Base-by-base conservation (phyloP, 176 grass and related monocot genomes). In the Alloteropsis semialata region DNA sequence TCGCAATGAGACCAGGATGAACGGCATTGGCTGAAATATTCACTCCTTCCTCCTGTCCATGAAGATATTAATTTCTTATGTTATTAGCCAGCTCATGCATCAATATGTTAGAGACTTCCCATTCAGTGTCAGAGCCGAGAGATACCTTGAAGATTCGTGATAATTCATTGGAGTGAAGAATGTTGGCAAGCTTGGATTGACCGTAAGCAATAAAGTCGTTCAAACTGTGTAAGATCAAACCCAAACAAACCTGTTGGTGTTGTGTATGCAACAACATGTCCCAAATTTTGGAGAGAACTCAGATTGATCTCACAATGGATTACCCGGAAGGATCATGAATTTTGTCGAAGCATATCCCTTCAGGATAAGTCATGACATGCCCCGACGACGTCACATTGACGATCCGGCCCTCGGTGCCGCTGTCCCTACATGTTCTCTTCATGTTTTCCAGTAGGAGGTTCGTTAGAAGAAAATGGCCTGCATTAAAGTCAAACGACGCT, bases 391-490 rank as follows among this genome's bases (percentile, higher is more conserved):
- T 76, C 8, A 97, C 64, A 75, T 83, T 94, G n/a, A 94, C 75
- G 22, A 97, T 97, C 82, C 95, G 87, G 82, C 92, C 95, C 83
- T 97, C 59, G 1, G 80, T 22, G 48, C 89, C 72, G 8, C 86
- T 92, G 42, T 83, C 54, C 46, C 12, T 76, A 42, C 86, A 65
- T 30, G 92, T 58, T 9, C 72, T 91, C 84, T 97, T 94, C 92
- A 97, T 91, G 74, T 83, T 94, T 45, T 92, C 95, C 86, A 92
- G 64, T 17, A 97, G 72, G 54, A 97, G 92, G 58, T 92, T 73
- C 15, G 90, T 94, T 69, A 97, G 85, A 81, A 97, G 92, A 83
- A 97, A 97, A 89, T 94, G 92, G 21, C 95, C 92, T 97, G 72
- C 65, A 67, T 80, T 68, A 65, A 49, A 49, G 59, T 74, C n/a